phyloP scores from a whole-genome alignment of 148 eudicot species.

The Dysphania ambrosioides region DNA sequence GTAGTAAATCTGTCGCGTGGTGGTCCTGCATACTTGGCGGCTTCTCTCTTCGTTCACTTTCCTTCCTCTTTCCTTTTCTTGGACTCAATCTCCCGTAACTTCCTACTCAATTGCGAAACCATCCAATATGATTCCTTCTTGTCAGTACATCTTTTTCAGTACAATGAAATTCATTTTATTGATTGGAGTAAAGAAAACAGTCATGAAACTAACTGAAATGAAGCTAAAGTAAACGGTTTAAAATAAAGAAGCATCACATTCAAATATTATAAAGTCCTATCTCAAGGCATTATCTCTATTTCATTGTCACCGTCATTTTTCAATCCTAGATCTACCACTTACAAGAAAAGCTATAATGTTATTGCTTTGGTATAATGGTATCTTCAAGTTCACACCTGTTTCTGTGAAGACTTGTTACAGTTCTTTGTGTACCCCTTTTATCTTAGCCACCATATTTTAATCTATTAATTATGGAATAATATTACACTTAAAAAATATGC shows the following conservation, averaged over 20 bases:
- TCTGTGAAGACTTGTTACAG: neutral
- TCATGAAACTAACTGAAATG: neutral
- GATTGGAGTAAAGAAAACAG: neutral
- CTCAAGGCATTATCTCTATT: neutral
- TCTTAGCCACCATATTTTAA: too few relatives aligned
- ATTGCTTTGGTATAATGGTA: neutral
- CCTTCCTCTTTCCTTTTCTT: conserved; percentile 10
- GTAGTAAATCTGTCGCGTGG: neutral
- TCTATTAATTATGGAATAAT: too few relatives aligned
- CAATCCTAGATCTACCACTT: neutral
- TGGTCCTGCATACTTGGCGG: conserved; percentile 13
- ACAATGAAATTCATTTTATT: neutral
- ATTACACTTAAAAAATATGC: too few relatives aligned
- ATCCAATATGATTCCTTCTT: neutral
- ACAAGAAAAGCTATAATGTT: neutral
- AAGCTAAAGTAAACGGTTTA: neutral
- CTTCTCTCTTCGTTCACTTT: neutral
- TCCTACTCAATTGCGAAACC: neutral
- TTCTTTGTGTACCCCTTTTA: too few relatives aligned
- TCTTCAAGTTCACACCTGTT: conserved; percentile 11
- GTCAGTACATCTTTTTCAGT: neutral
- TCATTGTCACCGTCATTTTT: neutral
- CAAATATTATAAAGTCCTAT: neutral
- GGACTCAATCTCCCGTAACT: neutral
- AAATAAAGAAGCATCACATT: neutral